Percentiles rank a stretch among this genome's conserved stretches.
Conservation (phyloP, 148 eudicot species). For the Rhododendron henanense region DNA sequence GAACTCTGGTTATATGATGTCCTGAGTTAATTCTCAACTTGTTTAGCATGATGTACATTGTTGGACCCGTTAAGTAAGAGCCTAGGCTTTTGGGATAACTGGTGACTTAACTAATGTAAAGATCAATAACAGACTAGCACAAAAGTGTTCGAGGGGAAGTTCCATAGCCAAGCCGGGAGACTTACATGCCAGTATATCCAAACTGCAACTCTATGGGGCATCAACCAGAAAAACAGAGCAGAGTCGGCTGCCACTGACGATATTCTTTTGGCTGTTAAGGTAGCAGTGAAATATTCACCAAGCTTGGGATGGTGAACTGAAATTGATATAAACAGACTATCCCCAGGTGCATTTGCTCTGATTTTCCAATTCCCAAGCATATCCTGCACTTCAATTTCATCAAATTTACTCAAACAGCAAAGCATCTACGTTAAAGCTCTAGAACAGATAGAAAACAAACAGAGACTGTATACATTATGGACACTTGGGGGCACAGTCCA, state of each 20-base stretch:
- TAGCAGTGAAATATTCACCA: slow-evolving; percentile 53
- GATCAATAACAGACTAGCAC: background rate
- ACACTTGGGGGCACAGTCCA: background rate
- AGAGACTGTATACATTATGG: background rate
- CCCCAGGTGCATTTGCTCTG: slow-evolving; percentile 38
- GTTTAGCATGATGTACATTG: background rate
- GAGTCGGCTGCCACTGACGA: slow-evolving; percentile 38
- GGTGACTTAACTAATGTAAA: background rate
- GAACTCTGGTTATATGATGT: background rate
- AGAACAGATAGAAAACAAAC: background rate
- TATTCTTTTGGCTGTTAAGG: slow-evolving; percentile 61
- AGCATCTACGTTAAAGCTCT: background rate
- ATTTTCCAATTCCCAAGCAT: slow-evolving; percentile 89
- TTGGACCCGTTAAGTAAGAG: background rate
- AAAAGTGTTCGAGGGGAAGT: background rate
- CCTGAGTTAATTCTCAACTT: background rate
- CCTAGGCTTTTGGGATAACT: background rate
- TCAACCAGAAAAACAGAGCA: slow-evolving; percentile 74
- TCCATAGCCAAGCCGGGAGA: background rate
- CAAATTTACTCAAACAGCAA: background rate
- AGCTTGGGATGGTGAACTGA: slow-evolving; percentile 6
- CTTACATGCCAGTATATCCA: slow-evolving; percentile 99
- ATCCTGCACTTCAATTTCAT: slow-evolving; percentile 46
- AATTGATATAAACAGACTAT: slow-evolving; percentile 1
- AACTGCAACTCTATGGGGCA: slow-evolving; percentile 94